Evolutionary conservation across 2,329 filamentous ascomycete species (phyloP), one percentile per base, ranked within the genome.

Genomic region (Trichoderma koningiopsis): DNA sequence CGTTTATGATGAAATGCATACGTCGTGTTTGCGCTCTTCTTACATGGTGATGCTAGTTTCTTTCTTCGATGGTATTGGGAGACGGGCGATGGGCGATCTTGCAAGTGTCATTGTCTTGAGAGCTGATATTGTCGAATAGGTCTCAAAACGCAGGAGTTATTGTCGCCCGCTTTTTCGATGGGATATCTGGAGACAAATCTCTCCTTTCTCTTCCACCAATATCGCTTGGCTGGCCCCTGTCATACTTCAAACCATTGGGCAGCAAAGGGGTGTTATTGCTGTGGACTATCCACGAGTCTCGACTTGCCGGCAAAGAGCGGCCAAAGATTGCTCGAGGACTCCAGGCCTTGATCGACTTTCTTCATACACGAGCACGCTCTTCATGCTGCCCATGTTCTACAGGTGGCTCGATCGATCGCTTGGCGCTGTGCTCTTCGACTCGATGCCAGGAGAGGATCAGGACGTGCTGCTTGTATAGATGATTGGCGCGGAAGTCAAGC

Each of bases 1-100:
- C 37, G 58, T 56, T 68, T 68, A 31, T 68, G 33, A 68, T 49
- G 66, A 62, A 8, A 22, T 27, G 43, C 35, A 43, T 56, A 13
- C 16, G 13, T 13, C 33, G 16, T 31, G 24, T 24, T 4, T 11
- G n/a, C 11, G 10, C 31, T 43, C 29, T 62, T 24, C 22, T 7
- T 27, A 43, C 22, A 27, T 35, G 33, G 40, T 61, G 57, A 55
- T 56, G 40, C 47, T 8, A 1, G 13, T 55, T 13, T 29, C 35
- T 7, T 52, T 1, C 5, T n/a, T 55, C 4, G n/a, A 35, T 52
- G 4, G 11, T 47, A 10, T 4, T 10, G 2, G 27, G 7, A 49
- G 10, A 7, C n/a, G n/a, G n/a, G n/a, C n/a, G n/a, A n/a, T n/a
- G 2, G 2, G 1, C 22, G 6, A 53, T 19, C 29, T 29, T 53